Conservation (phyloP, 2,329 filamentous ascomycete genomes). For the Teratosphaeria viscida region DNA sequence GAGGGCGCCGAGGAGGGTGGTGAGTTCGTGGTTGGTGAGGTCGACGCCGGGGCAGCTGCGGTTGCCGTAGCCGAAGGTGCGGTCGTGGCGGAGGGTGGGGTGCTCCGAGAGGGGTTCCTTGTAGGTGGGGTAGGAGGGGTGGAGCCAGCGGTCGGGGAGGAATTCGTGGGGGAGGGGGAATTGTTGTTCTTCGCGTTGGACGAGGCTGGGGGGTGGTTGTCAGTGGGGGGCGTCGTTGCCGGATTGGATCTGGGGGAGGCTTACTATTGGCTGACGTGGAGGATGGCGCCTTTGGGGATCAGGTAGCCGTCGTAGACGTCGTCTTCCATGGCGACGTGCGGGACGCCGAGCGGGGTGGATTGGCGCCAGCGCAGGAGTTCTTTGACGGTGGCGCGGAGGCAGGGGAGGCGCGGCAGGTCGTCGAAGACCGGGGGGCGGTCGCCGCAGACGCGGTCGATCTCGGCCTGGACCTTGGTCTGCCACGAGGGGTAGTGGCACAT, state of each 20-base stretch:
- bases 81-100: conserved; percentile 24
- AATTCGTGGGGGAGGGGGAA: conserved; percentile 24
- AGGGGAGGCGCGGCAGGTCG: conserved; percentile 24
- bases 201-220: conserved; percentile 14
- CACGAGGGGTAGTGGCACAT: conserved; percentile 26
- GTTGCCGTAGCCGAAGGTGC: conserved; percentile 26
- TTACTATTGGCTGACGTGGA: conserved; percentile 27
- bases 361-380: conserved; percentile 27
- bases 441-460: conserved; percentile 24
- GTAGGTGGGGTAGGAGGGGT: conserved; percentile 25
- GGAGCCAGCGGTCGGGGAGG: conserved; percentile 25
- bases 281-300: conserved; percentile 27
- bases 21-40: conserved; percentile 22
- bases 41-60: conserved; percentile 25
- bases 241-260: background rate
- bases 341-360: conserved; percentile 30
- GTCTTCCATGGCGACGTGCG: conserved; percentile 26
- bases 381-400: conserved; percentile 25
- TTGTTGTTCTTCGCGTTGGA: conserved; percentile 19
- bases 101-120: conserved; percentile 27
- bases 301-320: conserved; percentile 29
- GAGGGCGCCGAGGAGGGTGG: conserved; percentile 21
- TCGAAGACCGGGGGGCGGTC: conserved; percentile 20
- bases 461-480: conserved; percentile 20
- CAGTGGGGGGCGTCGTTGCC: conserved; percentile 1